Conservation (phyloP, 148 eudicot species). For the Dianthus caryophyllus region DNA sequence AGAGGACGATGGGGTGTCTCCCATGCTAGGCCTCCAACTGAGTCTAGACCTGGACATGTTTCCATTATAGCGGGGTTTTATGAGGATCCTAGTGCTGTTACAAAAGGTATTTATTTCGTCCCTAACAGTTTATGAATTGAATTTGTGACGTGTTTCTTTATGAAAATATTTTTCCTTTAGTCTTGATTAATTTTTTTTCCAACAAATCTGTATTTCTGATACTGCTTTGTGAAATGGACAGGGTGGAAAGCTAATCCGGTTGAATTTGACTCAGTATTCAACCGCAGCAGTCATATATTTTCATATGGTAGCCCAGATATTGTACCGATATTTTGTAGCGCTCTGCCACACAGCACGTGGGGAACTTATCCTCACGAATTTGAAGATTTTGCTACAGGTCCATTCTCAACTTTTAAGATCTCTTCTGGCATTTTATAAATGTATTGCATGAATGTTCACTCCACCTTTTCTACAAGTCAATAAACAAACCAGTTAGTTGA, state of each 20-base stretch:
- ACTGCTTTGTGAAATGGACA: constrained; percentile 22
- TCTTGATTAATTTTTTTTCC: neutral
- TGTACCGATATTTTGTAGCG: constrained; percentile 89
- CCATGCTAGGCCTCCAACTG: constrained; percentile 98
- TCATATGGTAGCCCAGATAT: constrained; percentile 96
- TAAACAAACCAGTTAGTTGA: neutral
- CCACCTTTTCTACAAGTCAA: neutral
- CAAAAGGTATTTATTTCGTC: constrained; percentile 57
- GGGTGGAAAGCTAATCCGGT: constrained; percentile 99
- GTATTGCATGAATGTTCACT: neutral
- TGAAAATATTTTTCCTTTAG: neutral
- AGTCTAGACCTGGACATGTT: constrained; percentile 99
- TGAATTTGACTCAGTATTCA: constrained; percentile 96
- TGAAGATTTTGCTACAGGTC: constrained; percentile 98
- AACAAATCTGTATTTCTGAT: neutral
- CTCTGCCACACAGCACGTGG: constrained; percentile 88
- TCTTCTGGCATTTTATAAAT: neutral
- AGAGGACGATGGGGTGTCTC: constrained; percentile 98
- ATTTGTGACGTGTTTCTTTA: neutral
- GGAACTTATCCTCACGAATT: constrained; percentile 81
- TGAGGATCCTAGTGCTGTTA: constrained; percentile 99
- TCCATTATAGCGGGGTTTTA: constrained; percentile 95
- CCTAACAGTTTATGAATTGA: neutral
- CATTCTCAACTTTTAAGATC: neutral
- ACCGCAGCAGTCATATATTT: constrained; percentile 76